A percentile compares a stretch with the other conserved stretches of the same genome.
Evolutionary conservation across 1,139 yeast species (phyloP).

Genomic region (Debaryomyces sp.): DNA sequence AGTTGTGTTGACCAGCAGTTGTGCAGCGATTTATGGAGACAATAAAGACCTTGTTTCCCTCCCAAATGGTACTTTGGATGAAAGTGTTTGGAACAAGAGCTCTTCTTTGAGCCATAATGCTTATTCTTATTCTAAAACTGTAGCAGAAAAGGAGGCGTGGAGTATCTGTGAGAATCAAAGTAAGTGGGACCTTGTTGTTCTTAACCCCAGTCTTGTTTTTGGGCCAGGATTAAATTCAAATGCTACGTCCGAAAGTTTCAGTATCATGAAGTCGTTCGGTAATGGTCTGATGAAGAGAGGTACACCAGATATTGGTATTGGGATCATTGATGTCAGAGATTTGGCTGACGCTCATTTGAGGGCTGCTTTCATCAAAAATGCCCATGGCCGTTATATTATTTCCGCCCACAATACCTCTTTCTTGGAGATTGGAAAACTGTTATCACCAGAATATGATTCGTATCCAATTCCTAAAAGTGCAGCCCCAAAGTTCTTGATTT

Average conservation of each 20-base stretch:
- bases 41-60: background rate
- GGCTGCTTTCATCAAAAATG: constrained; percentile 6
- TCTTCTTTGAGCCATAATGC: constrained; percentile 3
- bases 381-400: constrained; percentile 9
- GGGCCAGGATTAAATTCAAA: constrained; percentile 2
- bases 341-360: constrained; percentile 9
- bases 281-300: constrained; percentile 7
- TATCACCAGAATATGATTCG: constrained; percentile 5
- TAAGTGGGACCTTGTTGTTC: background rate
- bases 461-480: constrained; percentile 4
- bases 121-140: constrained; percentile 14
- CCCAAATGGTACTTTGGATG: background rate
- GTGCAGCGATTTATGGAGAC: background rate
- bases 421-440: constrained; percentile 1
- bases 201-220: constrained; percentile 2
- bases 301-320: constrained; percentile 6
- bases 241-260: constrained; percentile 10
- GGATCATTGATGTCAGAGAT: constrained; percentile 10
- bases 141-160: constrained; percentile 26
- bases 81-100: background rate
- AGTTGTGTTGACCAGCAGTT: background rate
- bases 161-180: constrained; percentile 12
- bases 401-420: constrained; percentile 9
- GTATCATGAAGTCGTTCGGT: constrained; percentile 6
- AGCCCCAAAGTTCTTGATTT: constrained; percentile 5